A percentile compares a stretch with the other conserved stretches of the same genome.
Conservation (phyloP, 768 basidiomycete species). For the Botryobasidium botryosum region DNA sequence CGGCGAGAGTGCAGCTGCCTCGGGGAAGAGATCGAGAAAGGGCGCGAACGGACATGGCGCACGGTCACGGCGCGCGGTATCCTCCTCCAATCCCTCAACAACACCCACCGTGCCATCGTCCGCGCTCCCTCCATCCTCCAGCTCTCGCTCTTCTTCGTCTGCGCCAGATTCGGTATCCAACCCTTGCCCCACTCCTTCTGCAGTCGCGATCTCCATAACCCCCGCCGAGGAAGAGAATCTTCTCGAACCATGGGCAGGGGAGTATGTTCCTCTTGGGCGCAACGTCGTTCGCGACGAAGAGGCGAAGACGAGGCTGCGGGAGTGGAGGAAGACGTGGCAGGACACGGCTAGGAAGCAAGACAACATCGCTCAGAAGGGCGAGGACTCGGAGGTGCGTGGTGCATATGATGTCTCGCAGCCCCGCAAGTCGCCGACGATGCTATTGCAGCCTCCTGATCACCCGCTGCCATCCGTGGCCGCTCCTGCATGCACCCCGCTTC, state of each 20-base stretch:
- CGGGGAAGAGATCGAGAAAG: too few species aligned
- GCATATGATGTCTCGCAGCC: background rate
- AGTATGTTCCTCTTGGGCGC: background rate
- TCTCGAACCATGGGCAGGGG: conserved; percentile 1
- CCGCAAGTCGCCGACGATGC: too few species aligned
- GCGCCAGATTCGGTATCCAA: background rate
- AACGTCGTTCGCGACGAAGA: background rate
- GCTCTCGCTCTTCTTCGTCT: background rate
- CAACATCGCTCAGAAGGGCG: background rate
- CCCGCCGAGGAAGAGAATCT: background rate
- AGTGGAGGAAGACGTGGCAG: background rate
- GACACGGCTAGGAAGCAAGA: background rate
- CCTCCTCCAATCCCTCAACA: background rate
- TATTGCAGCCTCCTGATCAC: too few species aligned
- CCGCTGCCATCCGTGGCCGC: too few species aligned
- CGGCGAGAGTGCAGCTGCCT: too few species aligned
- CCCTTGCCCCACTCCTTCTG: background rate
- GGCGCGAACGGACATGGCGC: too few species aligned
- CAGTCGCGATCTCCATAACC: background rate
- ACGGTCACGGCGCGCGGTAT: too few species aligned
- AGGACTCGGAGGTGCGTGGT: too few species aligned
- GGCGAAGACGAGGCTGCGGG: background rate
- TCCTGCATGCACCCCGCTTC: background rate
- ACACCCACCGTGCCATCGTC: background rate
- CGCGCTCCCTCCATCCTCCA: background rate